A percentile compares a stretch with the other conserved stretches of the same genome.
phyloP scores from a whole-genome alignment of 2,329 filamentous ascomycete genomes.

The Diaporthe citrichinensis region DNA sequence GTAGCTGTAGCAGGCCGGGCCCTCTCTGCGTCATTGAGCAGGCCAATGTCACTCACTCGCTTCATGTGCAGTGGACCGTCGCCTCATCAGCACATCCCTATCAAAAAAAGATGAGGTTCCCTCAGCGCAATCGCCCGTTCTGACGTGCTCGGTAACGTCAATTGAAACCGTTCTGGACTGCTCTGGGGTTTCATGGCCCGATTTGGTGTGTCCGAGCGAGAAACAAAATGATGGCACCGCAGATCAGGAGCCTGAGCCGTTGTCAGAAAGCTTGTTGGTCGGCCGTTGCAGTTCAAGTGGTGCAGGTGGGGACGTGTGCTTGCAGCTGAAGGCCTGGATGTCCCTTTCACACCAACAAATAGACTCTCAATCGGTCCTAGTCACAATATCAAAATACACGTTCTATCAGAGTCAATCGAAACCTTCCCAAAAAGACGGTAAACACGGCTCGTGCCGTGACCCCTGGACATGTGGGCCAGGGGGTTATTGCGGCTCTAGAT shows the following conservation, averaged over 20 bases:
- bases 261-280: slow-evolving; percentile 28
- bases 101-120: neutral
- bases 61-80: neutral
- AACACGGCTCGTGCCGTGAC: neutral
- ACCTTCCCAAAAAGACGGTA: neutral
- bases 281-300: neutral
- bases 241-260: slow-evolving; percentile 32
- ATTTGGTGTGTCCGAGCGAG: slow-evolving; percentile 28
- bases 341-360: neutral
- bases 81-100: neutral
- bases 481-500: neutral
- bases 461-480: neutral
- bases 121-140: neutral
- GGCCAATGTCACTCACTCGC: slow-evolving; percentile 19
- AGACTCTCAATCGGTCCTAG: neutral
- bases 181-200: slow-evolving; percentile 15
- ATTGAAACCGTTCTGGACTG: slow-evolving; percentile 25
- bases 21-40: slow-evolving; percentile 27
- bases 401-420: neutral
- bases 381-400: neutral
- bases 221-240: slow-evolving; percentile 11
- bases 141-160: neutral
- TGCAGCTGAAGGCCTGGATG: neutral
- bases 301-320: neutral
- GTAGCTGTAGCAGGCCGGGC: neutral